Evolutionary conservation across 169 alveolate species (phyloP).

Genomic region (Eimeria zaria): DNA sequence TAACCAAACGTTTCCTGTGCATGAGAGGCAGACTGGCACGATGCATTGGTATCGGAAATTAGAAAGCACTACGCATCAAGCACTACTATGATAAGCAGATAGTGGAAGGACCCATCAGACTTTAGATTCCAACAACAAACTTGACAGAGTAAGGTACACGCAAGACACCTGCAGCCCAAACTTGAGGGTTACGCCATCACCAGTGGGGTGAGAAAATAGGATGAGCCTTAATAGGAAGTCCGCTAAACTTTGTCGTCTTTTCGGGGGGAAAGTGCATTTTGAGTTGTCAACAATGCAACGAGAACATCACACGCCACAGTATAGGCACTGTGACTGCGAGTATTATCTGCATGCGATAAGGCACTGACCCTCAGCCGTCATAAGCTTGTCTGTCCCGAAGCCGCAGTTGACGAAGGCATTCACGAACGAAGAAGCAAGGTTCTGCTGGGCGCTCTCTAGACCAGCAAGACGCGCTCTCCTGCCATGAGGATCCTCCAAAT

Average conservation of each 20-base stretch:
- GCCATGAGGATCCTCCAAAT: constrained; percentile 84
- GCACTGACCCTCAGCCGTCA: constrained; percentile 90
- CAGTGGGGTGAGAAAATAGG: background rate
- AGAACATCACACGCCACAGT: background rate
- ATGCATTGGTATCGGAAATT: background rate
- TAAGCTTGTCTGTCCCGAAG: constrained; percentile 96
- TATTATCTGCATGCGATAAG: background rate
- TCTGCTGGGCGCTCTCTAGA: constrained; percentile 95
- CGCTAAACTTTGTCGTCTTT: background rate
- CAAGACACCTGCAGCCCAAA: background rate
- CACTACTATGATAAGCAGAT: background rate
- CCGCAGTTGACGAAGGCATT: constrained; percentile 99
- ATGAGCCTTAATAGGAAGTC: background rate
- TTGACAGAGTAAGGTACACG: background rate
- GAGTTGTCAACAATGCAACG: background rate
- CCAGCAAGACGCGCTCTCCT: constrained; percentile 76
- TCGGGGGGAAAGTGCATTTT: background rate
- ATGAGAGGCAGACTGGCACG: constrained; percentile 9
- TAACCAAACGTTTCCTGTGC: constrained; percentile 95
- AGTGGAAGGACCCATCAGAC: background rate
- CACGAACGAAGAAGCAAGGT: constrained; percentile 98
- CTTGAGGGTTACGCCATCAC: background rate
- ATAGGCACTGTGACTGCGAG: background rate
- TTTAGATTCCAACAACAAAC: background rate
- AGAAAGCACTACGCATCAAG: background rate